phyloP scores from a whole-genome alignment of 2,329 filamentous ascomycete genomes.

The Shiraia sp. region DNA sequence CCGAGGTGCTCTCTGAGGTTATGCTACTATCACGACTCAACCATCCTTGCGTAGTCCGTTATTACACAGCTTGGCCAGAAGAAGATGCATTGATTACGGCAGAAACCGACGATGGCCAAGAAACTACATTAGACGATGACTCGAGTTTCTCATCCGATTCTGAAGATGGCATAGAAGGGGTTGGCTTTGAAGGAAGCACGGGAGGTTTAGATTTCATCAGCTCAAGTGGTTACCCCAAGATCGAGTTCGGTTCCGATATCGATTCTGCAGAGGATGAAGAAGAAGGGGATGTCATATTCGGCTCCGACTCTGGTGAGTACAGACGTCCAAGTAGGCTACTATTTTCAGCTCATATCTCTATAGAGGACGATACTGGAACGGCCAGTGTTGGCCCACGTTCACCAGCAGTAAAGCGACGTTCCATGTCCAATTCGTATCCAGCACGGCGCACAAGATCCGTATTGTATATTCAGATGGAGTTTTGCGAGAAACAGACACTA shows the following conservation, averaged over 20 bases:
- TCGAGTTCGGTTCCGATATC: slow-evolving; percentile 74
- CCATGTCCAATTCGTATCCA: slow-evolving; percentile 53
- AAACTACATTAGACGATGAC: slow-evolving; percentile 30
- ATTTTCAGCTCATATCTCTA: slow-evolving; percentile 10
- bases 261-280: slow-evolving; percentile 45
- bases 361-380: slow-evolving; percentile 53
- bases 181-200: slow-evolving; percentile 71
- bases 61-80: slow-evolving; percentile 95
- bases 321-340: not conserved
- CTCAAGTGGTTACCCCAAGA: slow-evolving; percentile 74
- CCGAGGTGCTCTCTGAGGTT: slow-evolving; percentile 82
- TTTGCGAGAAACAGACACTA: slow-evolving; percentile 91
- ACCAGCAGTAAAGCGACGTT: slow-evolving; percentile 40
- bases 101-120: slow-evolving; percentile 39
- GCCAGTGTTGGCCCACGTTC: slow-evolving; percentile 37
- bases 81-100: slow-evolving; percentile 57
- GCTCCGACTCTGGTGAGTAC: slow-evolving; percentile 42
- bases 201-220: slow-evolving; percentile 89
- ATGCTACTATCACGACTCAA: slow-evolving; percentile 89
- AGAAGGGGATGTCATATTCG: slow-evolving; percentile 41
- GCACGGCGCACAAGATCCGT: slow-evolving; percentile 66
- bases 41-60: slow-evolving; percentile 84
- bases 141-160: slow-evolving; percentile 34
- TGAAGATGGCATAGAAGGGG: slow-evolving; percentile 31
- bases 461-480: slow-evolving; percentile 98